Evolutionary conservation across 148 eudicot species (phyloP), one percentile per base, ranked within the genome.

Genomic region (Hydrangea macrophylla): DNA sequence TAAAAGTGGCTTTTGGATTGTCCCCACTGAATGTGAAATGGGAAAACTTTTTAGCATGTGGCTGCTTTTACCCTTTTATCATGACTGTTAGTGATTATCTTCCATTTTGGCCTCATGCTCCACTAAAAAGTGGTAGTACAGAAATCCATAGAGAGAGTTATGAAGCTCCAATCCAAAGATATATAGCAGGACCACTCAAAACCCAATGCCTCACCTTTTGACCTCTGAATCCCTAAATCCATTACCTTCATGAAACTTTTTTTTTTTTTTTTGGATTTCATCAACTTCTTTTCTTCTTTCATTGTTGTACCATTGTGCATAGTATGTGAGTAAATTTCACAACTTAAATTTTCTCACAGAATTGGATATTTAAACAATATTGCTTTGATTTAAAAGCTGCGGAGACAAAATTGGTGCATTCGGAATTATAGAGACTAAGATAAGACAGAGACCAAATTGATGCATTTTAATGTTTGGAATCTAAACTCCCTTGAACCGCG

Each of bases 41-140:
- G 48, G 42, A 24, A 7, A 32, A 67, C 36, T 26, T 69, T 58
- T 44, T 69, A 58, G 25, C 64, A 58, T 69, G 72, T 58, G 72
- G 72, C 56, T 58, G 64, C 42, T 42, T 45, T 36, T 68, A 35
- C 62, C 62, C 62, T 68, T 56, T 56, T 55, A 68, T 37, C 62
- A 68, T 68, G 53, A 18, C 20, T 30, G 22, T 23, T 51, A 40
- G 32, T 40, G 33, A 23, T 37, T 27, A 30, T 28, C 20, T 57
- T 57, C 36, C 44, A 27, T n/a, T 42, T n/a, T 57, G 55, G 39
- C 39, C 39, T 68, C 63, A 40, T 10, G 64, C 28, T n/a, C 32
- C 42, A 37, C 55, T 15, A 0, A 22, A 57, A 40, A 36, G 42
- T 23, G 7, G 12, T 9, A 36, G 48, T 24, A 30, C 60, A 13